These are phyloP conservation scores for Prorocentrum cordatum DNA, from an alignment of 169 alveolate genomes.

Conservation along the genomic window DNA sequence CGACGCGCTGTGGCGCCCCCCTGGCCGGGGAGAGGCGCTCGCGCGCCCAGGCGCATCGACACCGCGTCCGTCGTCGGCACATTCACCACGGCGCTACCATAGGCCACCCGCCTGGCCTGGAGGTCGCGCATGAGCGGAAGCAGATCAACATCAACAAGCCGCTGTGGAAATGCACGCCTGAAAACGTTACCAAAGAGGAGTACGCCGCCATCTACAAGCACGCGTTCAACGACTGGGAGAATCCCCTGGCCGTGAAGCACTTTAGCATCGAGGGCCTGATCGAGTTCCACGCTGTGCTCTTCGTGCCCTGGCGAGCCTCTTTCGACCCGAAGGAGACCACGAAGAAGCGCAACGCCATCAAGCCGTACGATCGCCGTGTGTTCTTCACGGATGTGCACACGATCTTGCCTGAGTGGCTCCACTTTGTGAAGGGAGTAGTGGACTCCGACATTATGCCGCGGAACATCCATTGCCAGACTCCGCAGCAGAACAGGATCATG, in stretches of 20 bases:
- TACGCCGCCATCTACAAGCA: constrained; percentile 77
- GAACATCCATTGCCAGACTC: constrained; percentile 95
- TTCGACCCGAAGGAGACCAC: constrained; percentile 98
- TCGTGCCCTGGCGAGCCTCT: constrained; percentile 99
- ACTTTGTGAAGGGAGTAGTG: constrained; percentile 98
- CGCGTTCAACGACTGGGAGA: constrained; percentile 98
- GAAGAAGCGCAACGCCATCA: constrained; percentile 95
- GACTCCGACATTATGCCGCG: constrained; percentile 99
- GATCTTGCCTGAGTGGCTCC: constrained; percentile 96
- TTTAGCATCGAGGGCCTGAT: constrained; percentile 74
- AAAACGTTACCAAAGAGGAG: constrained; percentile 97
- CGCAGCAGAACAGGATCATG: constrained; percentile 96
- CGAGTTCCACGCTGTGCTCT: constrained; percentile 97
- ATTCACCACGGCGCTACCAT: too few relatives aligned
- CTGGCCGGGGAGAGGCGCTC: too few relatives aligned
- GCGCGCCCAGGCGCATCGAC: too few relatives aligned
- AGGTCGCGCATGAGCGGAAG: constrained; percentile 93
- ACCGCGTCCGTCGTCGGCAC: too few relatives aligned
- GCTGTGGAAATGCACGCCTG: constrained; percentile 98
- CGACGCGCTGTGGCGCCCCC: too few relatives aligned
- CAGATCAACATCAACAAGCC: constrained; percentile 97
- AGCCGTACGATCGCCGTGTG: constrained; percentile 81
- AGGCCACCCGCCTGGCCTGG: too few relatives aligned
- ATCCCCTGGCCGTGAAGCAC: constrained; percentile 60
- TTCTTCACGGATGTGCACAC: constrained; percentile 99